Evolutionary conservation across 2,329 filamentous ascomycete genomes (phyloP), one percentile per base, ranked within the genome.

Genomic region (Arthrobotrys sphaeroides): DNA sequence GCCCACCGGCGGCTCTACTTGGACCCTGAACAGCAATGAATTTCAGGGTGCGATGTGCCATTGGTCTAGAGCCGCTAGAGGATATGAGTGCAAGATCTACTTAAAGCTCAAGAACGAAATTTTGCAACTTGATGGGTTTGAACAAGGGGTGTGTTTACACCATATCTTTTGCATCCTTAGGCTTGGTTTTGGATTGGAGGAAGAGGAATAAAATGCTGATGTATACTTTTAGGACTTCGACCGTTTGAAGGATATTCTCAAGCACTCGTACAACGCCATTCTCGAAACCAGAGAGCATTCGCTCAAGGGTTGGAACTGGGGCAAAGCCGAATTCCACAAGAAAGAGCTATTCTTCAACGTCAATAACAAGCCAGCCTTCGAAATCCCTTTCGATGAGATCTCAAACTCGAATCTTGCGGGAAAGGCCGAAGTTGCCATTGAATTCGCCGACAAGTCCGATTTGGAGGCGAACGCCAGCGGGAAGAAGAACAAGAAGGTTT

Each of bases 241-340:
- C 79, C 92, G 95, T 66, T 85, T 97, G 12, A 88, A 86, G 84
- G 97, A 97, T 83, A 89, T 95, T 79, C 97, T 99, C 87, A 98
- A 97, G 85, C 92, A 94, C 81, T 98, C 94, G 92, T 99, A 98
- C 84, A 95, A 93, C 84, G 91, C 95, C 80, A 93, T 90, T 80
- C 87, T 99, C 73, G 94, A 98, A 82, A 92, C 89, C 82, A 93
- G 92, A 83, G 95, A 99, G 83, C 95, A 98, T 83, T 93, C 95
- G 22, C 85, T 99, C 73, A 90, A 95, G 79, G 95, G 95, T 68
- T 99, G 95, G 95, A 99, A 99, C 83, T 99, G 95, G 96, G 95
- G 95, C 80, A 99, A 98, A 84, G 92, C 93, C 78, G 95, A 99
- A 81, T 97, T 99, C 82, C 90, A 91, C 77, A 97, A 98, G 84